phyloP scores from a whole-genome alignment of 169 alveolate species.

The Cyclospora cayetanensis region DNA sequence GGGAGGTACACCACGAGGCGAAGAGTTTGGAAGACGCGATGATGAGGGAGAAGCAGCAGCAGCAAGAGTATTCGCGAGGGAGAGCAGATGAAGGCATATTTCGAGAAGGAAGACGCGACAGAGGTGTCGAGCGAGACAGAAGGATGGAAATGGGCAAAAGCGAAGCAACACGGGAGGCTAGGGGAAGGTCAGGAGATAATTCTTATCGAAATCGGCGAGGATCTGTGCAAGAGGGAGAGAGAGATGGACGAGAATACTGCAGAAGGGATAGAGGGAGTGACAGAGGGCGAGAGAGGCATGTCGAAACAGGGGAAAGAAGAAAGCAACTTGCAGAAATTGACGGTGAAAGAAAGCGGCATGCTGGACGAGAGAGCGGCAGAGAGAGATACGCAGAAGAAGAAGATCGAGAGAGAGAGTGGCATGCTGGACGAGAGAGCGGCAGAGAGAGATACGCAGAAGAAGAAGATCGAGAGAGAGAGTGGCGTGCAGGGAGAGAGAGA shows the following conservation, averaged over 20 bases:
- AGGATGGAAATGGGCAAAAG: not conserved
- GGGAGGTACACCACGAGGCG: conserved; percentile 16
- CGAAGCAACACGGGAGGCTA: too few relatives aligned
- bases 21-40: not conserved
- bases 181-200: not conserved
- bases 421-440: not conserved
- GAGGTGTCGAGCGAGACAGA: not conserved
- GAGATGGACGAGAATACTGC: not conserved
- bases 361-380: not conserved
- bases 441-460: not conserved
- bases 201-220: not conserved
- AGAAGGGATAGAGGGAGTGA: not conserved
- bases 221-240: not conserved
- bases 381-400: not conserved
- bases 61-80: not conserved
- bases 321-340: not conserved
- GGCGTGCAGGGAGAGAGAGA: not conserved
- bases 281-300: not conserved
- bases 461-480: too few relatives aligned
- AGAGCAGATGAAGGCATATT: not conserved
- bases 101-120: not conserved
- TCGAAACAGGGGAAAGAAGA: not conserved
- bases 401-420: not conserved
- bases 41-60: not conserved
- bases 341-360: not conserved